phyloP scores from a whole-genome alignment of 1,139 yeast genomes.

The Meyerozyma carpophila region DNA sequence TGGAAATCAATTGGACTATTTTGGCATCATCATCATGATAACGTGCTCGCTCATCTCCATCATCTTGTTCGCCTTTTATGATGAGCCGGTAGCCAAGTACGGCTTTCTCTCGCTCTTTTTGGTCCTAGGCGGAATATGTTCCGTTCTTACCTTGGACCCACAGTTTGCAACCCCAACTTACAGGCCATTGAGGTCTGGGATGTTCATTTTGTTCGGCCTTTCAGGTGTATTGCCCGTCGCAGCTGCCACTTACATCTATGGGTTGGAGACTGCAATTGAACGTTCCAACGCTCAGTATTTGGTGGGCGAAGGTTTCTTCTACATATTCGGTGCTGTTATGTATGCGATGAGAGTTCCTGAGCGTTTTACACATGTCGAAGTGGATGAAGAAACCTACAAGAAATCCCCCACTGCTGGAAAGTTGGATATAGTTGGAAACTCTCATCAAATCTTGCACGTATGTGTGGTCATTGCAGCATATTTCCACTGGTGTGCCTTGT shows the following conservation, averaged over 20 bases:
- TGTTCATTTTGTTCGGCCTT: constrained; percentile 79
- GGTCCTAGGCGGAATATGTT: constrained; percentile 56
- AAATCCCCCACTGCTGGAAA: constrained; percentile 20
- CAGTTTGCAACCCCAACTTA: constrained; percentile 64
- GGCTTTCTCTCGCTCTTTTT: constrained; percentile 47
- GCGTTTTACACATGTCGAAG: constrained; percentile 54
- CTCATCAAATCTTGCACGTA: constrained; percentile 85
- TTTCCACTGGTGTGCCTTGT: constrained; percentile 65
- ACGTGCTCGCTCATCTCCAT: constrained; percentile 72
- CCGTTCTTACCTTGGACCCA: constrained; percentile 58
- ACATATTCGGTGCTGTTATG: constrained; percentile 71
- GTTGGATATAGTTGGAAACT: constrained; percentile 73
- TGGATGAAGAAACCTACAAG: constrained; percentile 11
- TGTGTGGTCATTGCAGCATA: constrained; percentile 77
- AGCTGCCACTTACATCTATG: constrained; percentile 39
- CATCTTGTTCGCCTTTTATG: constrained; percentile 61
- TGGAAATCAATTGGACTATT: constrained; percentile 81
- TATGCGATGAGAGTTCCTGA: constrained; percentile 83
- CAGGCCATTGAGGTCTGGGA: constrained; percentile 70
- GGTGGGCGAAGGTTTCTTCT: constrained; percentile 62
- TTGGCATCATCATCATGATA: constrained; percentile 78
- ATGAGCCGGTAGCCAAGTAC: constrained; percentile 34
- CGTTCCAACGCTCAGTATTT: constrained; percentile 61
- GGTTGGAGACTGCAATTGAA: constrained; percentile 33
- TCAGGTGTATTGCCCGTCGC: constrained; percentile 71